These are phyloP conservation scores for Mercurialis annua DNA, from an alignment of 345 rosid species.

Conservation along the genomic window DNA sequence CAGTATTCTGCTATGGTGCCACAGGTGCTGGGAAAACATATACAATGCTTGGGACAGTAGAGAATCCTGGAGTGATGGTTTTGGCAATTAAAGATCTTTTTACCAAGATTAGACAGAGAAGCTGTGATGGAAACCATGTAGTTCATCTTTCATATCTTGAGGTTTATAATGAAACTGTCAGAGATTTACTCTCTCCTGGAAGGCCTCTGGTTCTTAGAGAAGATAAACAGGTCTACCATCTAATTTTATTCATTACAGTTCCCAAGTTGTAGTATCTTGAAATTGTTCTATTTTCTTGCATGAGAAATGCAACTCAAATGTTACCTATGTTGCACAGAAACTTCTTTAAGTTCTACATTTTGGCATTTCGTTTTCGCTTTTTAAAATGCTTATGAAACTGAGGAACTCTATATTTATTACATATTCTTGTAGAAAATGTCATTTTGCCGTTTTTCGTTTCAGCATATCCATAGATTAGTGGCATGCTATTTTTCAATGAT, in stretches of 20 bases:
- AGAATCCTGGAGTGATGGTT: conserved; percentile 97
- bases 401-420: too few species aligned
- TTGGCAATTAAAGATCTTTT: conserved; percentile 92
- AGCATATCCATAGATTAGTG: neutral
- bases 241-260: neutral
- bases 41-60: conserved; percentile 88
- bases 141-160: conserved; percentile 96
- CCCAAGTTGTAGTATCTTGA: neutral
- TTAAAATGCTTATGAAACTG: too few species aligned
- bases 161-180: conserved; percentile 85
- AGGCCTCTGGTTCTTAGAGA: conserved; percentile 92
- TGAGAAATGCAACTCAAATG: neutral
- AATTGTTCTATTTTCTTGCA: neutral
- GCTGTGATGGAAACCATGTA: conserved; percentile 79
- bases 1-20: conserved; percentile 98
- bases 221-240: conserved; percentile 70
- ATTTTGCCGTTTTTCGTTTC: too few species aligned
- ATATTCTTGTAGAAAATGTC: too few species aligned
- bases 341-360: too few species aligned
- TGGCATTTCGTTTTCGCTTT: too few species aligned
- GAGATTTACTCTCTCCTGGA: conserved; percentile 96
- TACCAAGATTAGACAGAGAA: conserved; percentile 76
- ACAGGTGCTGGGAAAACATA: conserved; percentile 97
- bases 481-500: neutral
- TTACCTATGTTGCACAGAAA: too few species aligned